These are phyloP conservation scores for Gymnopus androsaceus DNA, from an alignment of 1,284 basidiomycete genomes.

Conservation along the genomic window DNA sequence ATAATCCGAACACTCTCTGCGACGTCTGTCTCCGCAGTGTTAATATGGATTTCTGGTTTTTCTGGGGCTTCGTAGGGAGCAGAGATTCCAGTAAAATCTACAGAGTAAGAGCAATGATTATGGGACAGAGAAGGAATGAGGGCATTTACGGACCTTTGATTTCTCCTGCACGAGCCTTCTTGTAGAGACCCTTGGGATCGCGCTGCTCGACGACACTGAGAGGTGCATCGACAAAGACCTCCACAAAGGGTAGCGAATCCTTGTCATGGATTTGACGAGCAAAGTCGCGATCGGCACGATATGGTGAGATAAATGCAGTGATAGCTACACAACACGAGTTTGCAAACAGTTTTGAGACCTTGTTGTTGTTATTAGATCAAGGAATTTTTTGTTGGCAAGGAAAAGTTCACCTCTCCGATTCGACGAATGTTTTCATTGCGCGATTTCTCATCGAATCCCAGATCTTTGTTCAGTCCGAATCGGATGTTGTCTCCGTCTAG, in stretches of 20 bases:
- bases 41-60: conserved; percentile 90
- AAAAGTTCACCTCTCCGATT: conserved; percentile 82
- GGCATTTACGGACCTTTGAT: conserved; percentile 77
- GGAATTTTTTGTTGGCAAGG: not conserved
- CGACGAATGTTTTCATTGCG: conserved; percentile 97
- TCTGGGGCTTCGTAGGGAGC: conserved; percentile 95
- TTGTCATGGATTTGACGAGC: conserved; percentile 85
- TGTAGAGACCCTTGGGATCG: conserved; percentile 98
- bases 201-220: conserved; percentile 86
- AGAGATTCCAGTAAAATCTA: conserved; percentile 97
- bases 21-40: conserved; percentile 82
- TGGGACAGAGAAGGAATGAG: not conserved
- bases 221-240: conserved; percentile 95
- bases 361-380: conserved; percentile 10
- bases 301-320: conserved; percentile 99
- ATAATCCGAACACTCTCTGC: conserved; percentile 82
- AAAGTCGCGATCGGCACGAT: conserved; percentile 81
- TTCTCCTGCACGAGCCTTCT: conserved; percentile 93
- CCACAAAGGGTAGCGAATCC: conserved; percentile 81
- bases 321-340: conserved; percentile 85
- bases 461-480: conserved; percentile 97
- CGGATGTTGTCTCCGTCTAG: conserved; percentile 97
- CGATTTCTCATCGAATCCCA: conserved; percentile 94
- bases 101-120: not conserved
- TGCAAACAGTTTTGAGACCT: conserved; percentile 95